phyloP scores from a whole-genome alignment of 1,284 basidiomycete genomes.

The Coniophora puteana region DNA sequence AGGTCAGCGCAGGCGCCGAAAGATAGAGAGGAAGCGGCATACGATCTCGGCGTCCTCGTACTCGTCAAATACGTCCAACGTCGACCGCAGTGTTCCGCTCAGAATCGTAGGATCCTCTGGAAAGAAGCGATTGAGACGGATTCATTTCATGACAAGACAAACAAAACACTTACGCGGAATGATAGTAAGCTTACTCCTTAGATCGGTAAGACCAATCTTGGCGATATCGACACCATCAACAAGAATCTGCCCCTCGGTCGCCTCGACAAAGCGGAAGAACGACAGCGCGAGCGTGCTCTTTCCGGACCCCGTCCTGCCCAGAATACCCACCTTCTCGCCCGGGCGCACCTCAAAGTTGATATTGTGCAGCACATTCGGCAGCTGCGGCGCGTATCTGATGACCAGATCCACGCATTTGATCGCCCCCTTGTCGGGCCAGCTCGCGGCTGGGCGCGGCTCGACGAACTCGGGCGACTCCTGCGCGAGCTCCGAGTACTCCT shows the following conservation, averaged over 20 bases:
- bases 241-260: conserved; percentile 75
- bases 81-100: conserved; percentile 82
- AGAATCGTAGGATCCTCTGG: conserved; percentile 88
- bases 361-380: conserved; percentile 84
- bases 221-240: conserved; percentile 90
- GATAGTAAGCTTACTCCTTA: conserved; percentile 84
- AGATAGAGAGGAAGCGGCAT: conserved; percentile 20
- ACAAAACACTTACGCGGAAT: conserved; percentile 71
- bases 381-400: conserved; percentile 85
- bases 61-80: conserved; percentile 89
- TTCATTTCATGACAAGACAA: not conserved
- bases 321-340: conserved; percentile 84
- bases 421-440: conserved; percentile 79
- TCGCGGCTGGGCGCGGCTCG: conserved; percentile 78
- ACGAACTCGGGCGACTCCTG: conserved; percentile 78
- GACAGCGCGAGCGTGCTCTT: conserved; percentile 90
- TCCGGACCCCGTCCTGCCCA: conserved; percentile 87
- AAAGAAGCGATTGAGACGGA: conserved; percentile 3
- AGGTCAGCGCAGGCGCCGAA: conserved; percentile 4
- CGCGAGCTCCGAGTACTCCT: conserved; percentile 82
- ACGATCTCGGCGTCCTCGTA: conserved; percentile 87
- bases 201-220: conserved; percentile 82
- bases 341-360: conserved; percentile 77
- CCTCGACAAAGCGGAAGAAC: conserved; percentile 96
- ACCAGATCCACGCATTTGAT: conserved; percentile 81